Base-by-base conservation (phyloP, 2,329 filamentous ascomycete genomes). In the Alternaria viburni region DNA sequence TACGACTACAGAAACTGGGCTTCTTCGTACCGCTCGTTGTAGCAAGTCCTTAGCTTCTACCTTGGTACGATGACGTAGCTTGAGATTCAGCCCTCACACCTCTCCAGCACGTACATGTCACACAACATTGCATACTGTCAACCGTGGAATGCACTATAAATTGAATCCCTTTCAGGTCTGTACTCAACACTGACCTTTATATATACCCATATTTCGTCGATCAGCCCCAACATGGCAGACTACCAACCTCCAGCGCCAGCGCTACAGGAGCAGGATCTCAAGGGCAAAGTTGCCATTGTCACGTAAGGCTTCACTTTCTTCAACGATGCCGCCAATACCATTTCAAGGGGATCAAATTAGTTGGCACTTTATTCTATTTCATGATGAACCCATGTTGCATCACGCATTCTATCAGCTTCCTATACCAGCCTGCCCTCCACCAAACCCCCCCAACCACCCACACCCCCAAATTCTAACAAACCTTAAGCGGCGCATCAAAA, bases 201-300 rank as follows among this genome's bases (percentile, higher is more conserved):
- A 7, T 32, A 4, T 32, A 32, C 5, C 6, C 6, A 44, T 11
- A n/a, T 26, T 30, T 5, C 5, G 28, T 30, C 5, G 28, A 30
- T 30, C 28, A 30, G 28, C 5, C 28, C 11, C 28, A 30, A 21
- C 36, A 74, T 74, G 72, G 67, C 66, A 55, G 66, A 70, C 43
- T 74, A 75, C 50, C 50, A 23, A 44, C 73, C 72, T 7, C 44
- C 64, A 19, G 57, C 73, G 41, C 69, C 64, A 2, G 62, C 68
- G 21, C 47, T 75, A 21, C 71, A 73, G 25, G 62, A 74, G 56
- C 73, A 77, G 44, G 73, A 77, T 51, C 63, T 77, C 13, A 64
- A 67, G 47, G 74, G 70, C 21, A 77, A 77, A 61, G 64, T 74
- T 30, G 75, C 76, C 5, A 43, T 77, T n/a, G 71, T 78, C 62